These are phyloP conservation scores for Aspergillus ostianus DNA, from an alignment of 495 filamentous ascomycete species.

Conservation along the genomic window DNA sequence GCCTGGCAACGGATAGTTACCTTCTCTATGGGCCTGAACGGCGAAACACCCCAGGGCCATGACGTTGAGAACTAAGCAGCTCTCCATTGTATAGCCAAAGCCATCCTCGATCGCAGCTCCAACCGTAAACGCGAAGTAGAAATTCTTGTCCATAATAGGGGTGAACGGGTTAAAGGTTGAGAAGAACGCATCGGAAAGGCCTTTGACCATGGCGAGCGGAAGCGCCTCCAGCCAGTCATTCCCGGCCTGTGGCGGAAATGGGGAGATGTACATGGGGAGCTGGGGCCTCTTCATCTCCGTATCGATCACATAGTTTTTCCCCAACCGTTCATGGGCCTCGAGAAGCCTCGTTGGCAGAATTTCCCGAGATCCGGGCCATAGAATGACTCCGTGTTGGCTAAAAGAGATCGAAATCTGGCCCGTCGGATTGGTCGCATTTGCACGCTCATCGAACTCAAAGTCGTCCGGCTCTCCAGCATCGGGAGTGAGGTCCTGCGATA, in stretches of 20 bases:
- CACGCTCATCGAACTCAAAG: slow-evolving; percentile 37
- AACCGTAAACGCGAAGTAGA: slow-evolving; percentile 45
- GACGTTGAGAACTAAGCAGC: slow-evolving; percentile 44
- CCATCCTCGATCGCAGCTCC: slow-evolving; percentile 42
- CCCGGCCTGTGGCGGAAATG: slow-evolving; percentile 38
- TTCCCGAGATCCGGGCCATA: slow-evolving; percentile 42
- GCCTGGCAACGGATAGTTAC: slow-evolving; percentile 44
- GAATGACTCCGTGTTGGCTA: slow-evolving; percentile 48
- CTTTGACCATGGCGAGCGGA: slow-evolving; percentile 43
- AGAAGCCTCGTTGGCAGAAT: slow-evolving; percentile 39
- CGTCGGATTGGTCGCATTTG: slow-evolving; percentile 27
- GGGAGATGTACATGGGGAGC: slow-evolving; percentile 42
- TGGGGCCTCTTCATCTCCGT: slow-evolving; percentile 39
- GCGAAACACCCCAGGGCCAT: slow-evolving; percentile 46
- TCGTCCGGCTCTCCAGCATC: slow-evolving; percentile 30
- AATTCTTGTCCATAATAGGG: slow-evolving; percentile 49
- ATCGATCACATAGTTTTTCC: slow-evolving; percentile 48
- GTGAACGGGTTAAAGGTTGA: slow-evolving; percentile 45
- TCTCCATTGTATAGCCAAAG: slow-evolving; percentile 46
- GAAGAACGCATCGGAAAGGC: slow-evolving; percentile 46
- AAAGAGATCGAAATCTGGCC: slow-evolving; percentile 46
- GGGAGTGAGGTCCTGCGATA: slow-evolving; percentile 30
- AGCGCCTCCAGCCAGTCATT: slow-evolving; percentile 42
- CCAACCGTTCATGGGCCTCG: slow-evolving; percentile 36
- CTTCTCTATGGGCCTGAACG: slow-evolving; percentile 43